Conservation (phyloP, 352 stramenopile species). For the Globisporangium recalcitrans region DNA sequence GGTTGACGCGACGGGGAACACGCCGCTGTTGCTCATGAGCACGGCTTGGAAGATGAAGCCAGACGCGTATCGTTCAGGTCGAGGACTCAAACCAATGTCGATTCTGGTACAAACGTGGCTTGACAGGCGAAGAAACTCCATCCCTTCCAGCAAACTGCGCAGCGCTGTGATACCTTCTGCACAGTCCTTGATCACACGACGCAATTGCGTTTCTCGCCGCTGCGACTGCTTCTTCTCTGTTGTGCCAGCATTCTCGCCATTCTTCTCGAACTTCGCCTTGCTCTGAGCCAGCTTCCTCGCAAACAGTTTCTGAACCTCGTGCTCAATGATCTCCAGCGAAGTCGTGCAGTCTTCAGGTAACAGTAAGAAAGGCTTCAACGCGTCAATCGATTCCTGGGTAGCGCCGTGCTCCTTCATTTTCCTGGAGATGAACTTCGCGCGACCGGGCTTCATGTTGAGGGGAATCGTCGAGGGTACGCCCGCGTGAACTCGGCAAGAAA, state of each 20-base stretch:
- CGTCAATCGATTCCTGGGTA: conserved; percentile 40
- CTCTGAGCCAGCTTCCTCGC: conserved; percentile 29
- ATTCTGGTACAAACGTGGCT: conserved; percentile 60
- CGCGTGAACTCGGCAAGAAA: conserved; percentile 58
- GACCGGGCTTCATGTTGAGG: conserved; percentile 55
- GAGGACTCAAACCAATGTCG: conserved; percentile 71
- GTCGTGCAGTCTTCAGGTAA: conserved; percentile 58
- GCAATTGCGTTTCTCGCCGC: conserved; percentile 57
- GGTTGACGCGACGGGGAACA: conserved; percentile 15
- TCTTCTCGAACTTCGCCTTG: conserved; percentile 22
- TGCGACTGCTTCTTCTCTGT: conserved; percentile 50
- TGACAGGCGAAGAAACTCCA: conserved; percentile 59
- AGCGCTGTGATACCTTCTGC: conserved; percentile 61
- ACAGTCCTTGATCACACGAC: conserved; percentile 63
- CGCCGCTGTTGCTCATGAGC: conserved; percentile 28
- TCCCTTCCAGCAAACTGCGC: conserved; percentile 59
- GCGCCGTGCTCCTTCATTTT: conserved; percentile 62
- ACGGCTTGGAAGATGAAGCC: conserved; percentile 85
- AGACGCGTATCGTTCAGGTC: conserved; percentile 70
- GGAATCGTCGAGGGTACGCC: conserved; percentile 52
- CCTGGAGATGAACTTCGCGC: conserved; percentile 71
- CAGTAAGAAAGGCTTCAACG: conserved; percentile 70
- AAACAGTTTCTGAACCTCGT: conserved; percentile 61
- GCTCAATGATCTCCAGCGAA: conserved; percentile 61
- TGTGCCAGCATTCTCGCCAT: background rate